Evolutionary conservation across 2,329 filamentous ascomycete species (phyloP), one percentile per base, ranked within the genome.

Genomic region (Neofusicoccum umdonicola): DNA sequence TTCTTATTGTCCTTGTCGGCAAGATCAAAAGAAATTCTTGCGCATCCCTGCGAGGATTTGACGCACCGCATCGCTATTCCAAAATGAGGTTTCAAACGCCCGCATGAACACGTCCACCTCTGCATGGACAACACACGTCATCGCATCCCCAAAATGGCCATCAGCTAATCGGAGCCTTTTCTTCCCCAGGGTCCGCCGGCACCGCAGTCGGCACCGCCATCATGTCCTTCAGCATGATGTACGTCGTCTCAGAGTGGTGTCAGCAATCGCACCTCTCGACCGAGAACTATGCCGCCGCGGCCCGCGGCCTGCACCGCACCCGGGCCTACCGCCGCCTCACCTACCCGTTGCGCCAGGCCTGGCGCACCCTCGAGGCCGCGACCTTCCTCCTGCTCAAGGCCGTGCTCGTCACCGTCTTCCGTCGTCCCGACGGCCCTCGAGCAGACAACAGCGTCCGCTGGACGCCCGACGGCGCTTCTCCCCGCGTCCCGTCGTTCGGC

Each of bases 211-310:
- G 75, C 1, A 70, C 67, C 1, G 58, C 67, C 0, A 69, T 75
- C 5, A 73, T 79, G 74, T 66, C 68, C 2, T 15, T 74, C 0
- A 69, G 70, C 0, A 75, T 79, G 71, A 66, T 72, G 27, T 79
- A 78, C 66, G 72, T 79, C 34, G 74, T 76, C 4, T 68, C 73
- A 2, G 41, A 73, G 68, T 79, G 77, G 77, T 77, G 73, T 37
- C 72, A 76, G 27, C 77, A 79, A 48, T 74, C 73, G 3, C 74
- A 75, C 57, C 68, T 79, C 6, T 73, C 70, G 9, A 78, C 77
- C 4, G 73, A 75, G 44, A 62, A 71, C 54, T 76, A 76, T 51
- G 34, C 66, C 1, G 68, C 70, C 15, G 74, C 74, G 4, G 67
- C 67, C 65, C 15, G 64, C 5, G 75, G 75, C 2, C 64, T 77